Evolutionary conservation across 306 rosid genomes (phyloP).

Genomic region (Cicer yamashitae): DNA sequence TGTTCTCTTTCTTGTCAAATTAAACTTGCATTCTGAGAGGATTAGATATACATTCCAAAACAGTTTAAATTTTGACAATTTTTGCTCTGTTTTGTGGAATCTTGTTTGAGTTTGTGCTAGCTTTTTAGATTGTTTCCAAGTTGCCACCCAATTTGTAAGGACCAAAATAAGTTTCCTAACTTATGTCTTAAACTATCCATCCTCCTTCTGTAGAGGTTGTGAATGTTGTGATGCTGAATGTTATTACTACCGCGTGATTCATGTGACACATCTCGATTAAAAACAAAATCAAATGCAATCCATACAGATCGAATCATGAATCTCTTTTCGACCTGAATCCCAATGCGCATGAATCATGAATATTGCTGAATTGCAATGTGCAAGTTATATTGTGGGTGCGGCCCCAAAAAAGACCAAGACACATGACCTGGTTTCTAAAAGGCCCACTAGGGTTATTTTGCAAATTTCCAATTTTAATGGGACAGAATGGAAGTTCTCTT

Average conservation of each 20-base stretch:
- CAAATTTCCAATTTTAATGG: not conserved
- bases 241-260: not conserved
- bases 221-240: not conserved
- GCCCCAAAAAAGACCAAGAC: not conserved
- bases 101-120: not conserved
- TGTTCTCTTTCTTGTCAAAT: not conserved
- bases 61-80: not conserved
- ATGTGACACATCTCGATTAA: not conserved
- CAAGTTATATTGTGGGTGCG: not conserved
- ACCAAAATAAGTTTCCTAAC: conserved; percentile 32
- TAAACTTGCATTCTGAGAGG: not conserved
- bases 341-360: not conserved
- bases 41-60: conserved; percentile 1
- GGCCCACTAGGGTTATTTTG: not conserved
- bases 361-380: not conserved
- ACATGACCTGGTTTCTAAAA: not conserved
- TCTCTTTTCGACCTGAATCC: not conserved
- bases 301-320: not conserved
- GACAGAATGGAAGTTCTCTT: conserved; percentile 3
- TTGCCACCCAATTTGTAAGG: conserved; percentile 24
- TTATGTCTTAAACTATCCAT: not conserved
- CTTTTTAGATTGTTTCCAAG: conserved; percentile 2
- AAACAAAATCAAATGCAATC: not conserved
- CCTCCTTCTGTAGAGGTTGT: conserved; percentile 19
- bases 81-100: conserved; percentile 3